phyloP scores from a whole-genome alignment of 371 early-diverging fungal species.

The Synchytrium microbalum region DNA sequence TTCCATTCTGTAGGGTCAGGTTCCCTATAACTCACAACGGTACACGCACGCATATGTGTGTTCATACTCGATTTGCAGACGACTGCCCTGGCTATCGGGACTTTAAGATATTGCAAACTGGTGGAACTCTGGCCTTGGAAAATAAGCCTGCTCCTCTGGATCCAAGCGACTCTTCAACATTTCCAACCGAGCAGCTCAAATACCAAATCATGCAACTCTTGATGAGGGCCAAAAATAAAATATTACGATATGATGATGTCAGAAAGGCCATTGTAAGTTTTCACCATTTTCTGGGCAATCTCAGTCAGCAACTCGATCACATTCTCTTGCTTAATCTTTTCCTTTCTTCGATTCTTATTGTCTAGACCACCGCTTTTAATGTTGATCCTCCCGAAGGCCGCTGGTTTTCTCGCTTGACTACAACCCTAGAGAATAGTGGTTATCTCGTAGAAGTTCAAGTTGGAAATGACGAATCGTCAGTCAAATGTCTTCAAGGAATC shows the following conservation, averaged over 20 bases:
- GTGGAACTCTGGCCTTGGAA: background rate
- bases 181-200: background rate
- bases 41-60: slow-evolving; percentile 26
- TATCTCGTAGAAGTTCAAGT: slow-evolving; percentile 23
- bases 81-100: slow-evolving; percentile 14
- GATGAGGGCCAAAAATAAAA: background rate
- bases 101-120: slow-evolving; percentile 4
- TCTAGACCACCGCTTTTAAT: background rate
- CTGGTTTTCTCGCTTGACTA: slow-evolving; percentile 28
- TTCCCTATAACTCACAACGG: slow-evolving; percentile 25
- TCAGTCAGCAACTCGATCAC: background rate
- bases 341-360: too few relatives aligned
- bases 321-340: background rate
- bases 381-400: slow-evolving; percentile 9
- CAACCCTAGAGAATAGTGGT: slow-evolving; percentile 13
- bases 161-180: background rate
- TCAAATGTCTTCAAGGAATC: slow-evolving; percentile 24
- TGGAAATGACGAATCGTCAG: slow-evolving; percentile 15
- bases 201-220: background rate
- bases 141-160: background rate
- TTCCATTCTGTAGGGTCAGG: slow-evolving; percentile 21
- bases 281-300: too few relatives aligned
- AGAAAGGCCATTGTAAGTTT: background rate
- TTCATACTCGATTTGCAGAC: slow-evolving; percentile 25
- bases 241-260: background rate